Percentiles rank a stretch among this genome's conserved stretches.
These are phyloP conservation scores for Zygnema circumcarinatum DNA, from an alignment of 139 green algal genomes.

Conservation along the genomic window DNA sequence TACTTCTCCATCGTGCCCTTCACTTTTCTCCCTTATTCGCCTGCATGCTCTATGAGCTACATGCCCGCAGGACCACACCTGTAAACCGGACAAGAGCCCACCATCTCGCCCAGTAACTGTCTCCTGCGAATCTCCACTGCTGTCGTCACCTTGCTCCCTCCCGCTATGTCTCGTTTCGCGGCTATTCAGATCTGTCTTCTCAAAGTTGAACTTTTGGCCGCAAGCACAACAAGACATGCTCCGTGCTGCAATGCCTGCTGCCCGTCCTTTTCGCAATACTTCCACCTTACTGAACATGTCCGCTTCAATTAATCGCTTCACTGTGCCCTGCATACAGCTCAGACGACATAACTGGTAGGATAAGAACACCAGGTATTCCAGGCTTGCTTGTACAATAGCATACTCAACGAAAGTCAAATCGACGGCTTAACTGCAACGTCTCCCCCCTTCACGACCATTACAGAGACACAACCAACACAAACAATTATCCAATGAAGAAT, in stretches of 20 bases:
- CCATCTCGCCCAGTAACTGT: too few relatives aligned
- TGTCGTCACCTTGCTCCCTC: too few relatives aligned
- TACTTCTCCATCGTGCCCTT: not conserved
- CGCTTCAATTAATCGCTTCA: not conserved
- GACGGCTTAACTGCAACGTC: not conserved
- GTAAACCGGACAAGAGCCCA: not conserved
- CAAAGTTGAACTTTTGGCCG: not conserved
- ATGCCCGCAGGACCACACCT: not conserved
- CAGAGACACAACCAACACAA: not conserved
- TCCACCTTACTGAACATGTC: constrained; percentile 11
- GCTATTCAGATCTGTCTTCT: too few relatives aligned
- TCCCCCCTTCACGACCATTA: not conserved
- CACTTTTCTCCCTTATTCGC: not conserved
- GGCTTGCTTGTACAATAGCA: not conserved
- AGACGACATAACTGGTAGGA: not conserved
- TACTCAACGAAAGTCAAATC: not conserved
- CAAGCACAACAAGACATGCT: not conserved
- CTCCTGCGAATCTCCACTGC: too few relatives aligned
- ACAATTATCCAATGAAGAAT: not conserved
- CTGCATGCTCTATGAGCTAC: not conserved
- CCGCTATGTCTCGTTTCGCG: too few relatives aligned
- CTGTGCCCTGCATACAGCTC: constrained; percentile 5
- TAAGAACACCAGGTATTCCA: too few relatives aligned
- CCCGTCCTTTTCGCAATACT: not conserved
- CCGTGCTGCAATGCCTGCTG: not conserved